These are phyloP conservation scores for Yamadazyma buinensis DNA, from an alignment of 1,139 yeast species.

Conservation along the genomic window DNA sequence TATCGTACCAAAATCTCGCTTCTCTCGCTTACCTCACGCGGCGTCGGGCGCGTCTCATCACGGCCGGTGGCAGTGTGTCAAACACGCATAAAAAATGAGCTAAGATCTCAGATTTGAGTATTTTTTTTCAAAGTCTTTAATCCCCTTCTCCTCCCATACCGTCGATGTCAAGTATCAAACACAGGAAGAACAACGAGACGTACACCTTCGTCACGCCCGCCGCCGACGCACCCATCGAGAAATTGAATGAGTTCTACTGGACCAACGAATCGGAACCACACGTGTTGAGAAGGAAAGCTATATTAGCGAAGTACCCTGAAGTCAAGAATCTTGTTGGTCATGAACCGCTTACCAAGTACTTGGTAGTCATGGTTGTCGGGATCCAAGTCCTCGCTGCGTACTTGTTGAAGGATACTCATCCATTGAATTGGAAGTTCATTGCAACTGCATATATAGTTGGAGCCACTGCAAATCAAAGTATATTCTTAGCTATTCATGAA, in stretches of 20 bases:
- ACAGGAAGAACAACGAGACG: slow-evolving; percentile 30
- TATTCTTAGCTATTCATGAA: slow-evolving; percentile 86
- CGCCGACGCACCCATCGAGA: slow-evolving; percentile 40
- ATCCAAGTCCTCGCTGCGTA: slow-evolving; percentile 65
- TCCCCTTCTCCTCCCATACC: no score
- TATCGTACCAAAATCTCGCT: no score
- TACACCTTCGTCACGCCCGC: slow-evolving; percentile 40
- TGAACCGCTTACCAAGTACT: slow-evolving; percentile 82
- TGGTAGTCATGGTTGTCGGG: slow-evolving; percentile 58
- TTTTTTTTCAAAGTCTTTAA: no score
- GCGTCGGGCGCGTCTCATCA: no score
- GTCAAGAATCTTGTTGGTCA: slow-evolving; percentile 78
- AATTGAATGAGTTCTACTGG: slow-evolving; percentile 70
- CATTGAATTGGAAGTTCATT: slow-evolving; percentile 55
- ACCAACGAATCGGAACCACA: slow-evolving; percentile 83
- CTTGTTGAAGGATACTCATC: slow-evolving; percentile 51
- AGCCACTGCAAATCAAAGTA: slow-evolving; percentile 80
- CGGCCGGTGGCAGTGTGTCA: no score
- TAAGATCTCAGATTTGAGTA: neutral
- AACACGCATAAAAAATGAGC: slow-evolving; percentile 3
- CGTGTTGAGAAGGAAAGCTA: slow-evolving; percentile 65
- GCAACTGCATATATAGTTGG: slow-evolving; percentile 72
- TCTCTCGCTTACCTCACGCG: no score
- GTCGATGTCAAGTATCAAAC: slow-evolving; percentile 17
- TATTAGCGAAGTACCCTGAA: slow-evolving; percentile 73